These are phyloP conservation scores for Monosporascus ibericus DNA, from an alignment of 2,329 filamentous ascomycete genomes.

Conservation along the genomic window DNA sequence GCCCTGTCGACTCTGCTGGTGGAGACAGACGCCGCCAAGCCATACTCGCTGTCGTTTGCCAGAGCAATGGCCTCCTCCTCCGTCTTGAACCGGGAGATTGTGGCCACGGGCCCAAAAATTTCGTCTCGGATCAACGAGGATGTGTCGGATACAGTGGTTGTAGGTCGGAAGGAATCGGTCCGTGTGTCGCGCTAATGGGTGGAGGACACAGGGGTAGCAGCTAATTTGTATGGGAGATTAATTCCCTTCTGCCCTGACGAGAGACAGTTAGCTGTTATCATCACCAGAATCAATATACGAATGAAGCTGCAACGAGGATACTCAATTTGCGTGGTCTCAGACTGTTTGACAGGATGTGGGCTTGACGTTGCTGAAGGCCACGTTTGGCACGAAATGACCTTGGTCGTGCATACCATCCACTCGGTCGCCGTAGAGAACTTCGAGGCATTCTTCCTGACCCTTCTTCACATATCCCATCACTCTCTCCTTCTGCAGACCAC, in stretches of 20 bases:
- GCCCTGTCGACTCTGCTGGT: slow-evolving; percentile 42
- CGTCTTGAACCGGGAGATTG: slow-evolving; percentile 19
- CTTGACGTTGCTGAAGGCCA: slow-evolving; percentile 21
- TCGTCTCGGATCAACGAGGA: slow-evolving; percentile 24
- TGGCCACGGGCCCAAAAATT: slow-evolving; percentile 25
- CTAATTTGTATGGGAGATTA: too few species aligned
- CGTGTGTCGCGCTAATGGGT: too few species aligned
- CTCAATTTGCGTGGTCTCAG: too few species aligned
- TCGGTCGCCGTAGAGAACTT: slow-evolving; percentile 47
- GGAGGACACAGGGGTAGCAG: too few species aligned
- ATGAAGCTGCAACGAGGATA: too few species aligned
- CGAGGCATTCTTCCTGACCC: slow-evolving; percentile 58
- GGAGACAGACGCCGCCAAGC: slow-evolving; percentile 49
- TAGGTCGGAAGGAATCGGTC: too few species aligned
- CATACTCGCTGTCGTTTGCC: slow-evolving; percentile 41
- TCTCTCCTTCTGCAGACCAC: slow-evolving; percentile 56
- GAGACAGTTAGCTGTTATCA: too few species aligned
- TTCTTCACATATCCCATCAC: slow-evolving; percentile 59
- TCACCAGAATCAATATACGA: too few species aligned
- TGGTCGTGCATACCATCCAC: slow-evolving; percentile 2
- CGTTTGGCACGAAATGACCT: slow-evolving; percentile 22
- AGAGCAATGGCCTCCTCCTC: slow-evolving; percentile 18
- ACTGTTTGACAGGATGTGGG: slow-evolving; percentile 20
- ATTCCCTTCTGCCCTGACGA: too few species aligned
- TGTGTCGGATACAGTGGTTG: too few species aligned